Evolutionary conservation across 2,329 filamentous ascomycete genomes (phyloP).

Genomic region (Cercospora sp.): DNA sequence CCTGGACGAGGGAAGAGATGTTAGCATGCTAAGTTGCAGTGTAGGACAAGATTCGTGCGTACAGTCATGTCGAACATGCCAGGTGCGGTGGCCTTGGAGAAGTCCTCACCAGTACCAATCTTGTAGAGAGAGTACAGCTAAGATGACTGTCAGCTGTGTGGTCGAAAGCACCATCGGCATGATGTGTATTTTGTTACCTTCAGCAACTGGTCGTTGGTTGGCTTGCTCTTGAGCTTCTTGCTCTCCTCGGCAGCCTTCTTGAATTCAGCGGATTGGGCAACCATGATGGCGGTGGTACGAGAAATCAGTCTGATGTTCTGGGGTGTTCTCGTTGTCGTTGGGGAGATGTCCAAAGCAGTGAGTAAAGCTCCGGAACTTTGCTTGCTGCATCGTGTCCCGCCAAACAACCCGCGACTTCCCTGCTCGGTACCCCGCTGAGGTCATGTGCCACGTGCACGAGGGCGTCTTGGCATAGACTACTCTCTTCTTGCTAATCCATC

Average conservation of each 20-base stretch:
- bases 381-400: conserved; percentile 2
- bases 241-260: conserved; percentile 70
- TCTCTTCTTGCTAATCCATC: not conserved
- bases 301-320: not conserved
- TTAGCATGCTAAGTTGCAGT: not conserved
- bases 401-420: not conserved
- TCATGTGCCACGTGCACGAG: conserved; percentile 1
- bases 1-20: conserved; percentile 23
- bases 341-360: not conserved
- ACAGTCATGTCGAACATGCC: conserved; percentile 73
- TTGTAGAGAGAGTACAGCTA: conserved; percentile 57
- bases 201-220: conserved; percentile 64
- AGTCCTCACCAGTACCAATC: conserved; percentile 44
- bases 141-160: conserved; percentile 10
- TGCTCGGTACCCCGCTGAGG: not conserved
- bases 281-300: conserved; percentile 1
- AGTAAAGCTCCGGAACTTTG: conserved; percentile 1
- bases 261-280: conserved; percentile 63
- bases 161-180: not conserved
- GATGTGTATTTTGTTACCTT: conserved; percentile 43
- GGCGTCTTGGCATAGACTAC: not conserved
- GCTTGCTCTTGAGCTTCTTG: conserved; percentile 67
- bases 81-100: conserved; percentile 49
- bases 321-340: not conserved
- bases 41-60: conserved; percentile 28